phyloP scores from a whole-genome alignment of 176 grass and related monocot species.

The Microstegium vimineum region DNA sequence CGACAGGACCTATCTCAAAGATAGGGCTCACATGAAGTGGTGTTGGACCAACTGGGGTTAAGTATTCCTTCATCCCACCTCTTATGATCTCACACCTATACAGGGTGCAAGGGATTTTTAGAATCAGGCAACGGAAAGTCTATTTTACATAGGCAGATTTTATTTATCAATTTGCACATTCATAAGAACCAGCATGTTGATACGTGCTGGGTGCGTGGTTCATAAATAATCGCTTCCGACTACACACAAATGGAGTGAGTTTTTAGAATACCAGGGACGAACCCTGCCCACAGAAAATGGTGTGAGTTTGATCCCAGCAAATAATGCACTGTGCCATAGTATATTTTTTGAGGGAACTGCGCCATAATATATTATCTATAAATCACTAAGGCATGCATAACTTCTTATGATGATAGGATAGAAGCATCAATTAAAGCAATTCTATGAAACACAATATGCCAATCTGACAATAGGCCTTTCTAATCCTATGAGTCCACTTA shows the following conservation, averaged over 20 bases:
- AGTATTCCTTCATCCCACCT: conserved; percentile 89
- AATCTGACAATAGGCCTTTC: background rate
- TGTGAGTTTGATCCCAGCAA: conserved; percentile 3
- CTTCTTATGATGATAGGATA: background rate
- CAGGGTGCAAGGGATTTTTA: conserved; percentile 5
- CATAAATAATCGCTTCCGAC: background rate
- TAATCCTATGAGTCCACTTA: background rate
- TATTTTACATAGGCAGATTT: background rate
- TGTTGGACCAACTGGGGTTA: conserved; percentile 86
- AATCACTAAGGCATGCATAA: background rate
- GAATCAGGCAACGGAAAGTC: background rate
- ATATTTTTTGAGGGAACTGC: too few species aligned
- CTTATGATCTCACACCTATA: conserved; percentile 90
- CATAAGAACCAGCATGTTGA: background rate
- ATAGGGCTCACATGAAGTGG: conserved; percentile 86
- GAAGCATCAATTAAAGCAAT: background rate
- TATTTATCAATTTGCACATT: background rate
- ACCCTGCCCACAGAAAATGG: background rate
- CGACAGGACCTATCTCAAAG: conserved; percentile 95
- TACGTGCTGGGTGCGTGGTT: background rate
- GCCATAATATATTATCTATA: background rate
- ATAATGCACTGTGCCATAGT: background rate
- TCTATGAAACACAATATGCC: background rate
- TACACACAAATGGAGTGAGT: background rate
- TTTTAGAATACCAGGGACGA: background rate